phyloP scores from a whole-genome alignment of 768 basidiomycete genomes.

The Galerina sulciceps region DNA sequence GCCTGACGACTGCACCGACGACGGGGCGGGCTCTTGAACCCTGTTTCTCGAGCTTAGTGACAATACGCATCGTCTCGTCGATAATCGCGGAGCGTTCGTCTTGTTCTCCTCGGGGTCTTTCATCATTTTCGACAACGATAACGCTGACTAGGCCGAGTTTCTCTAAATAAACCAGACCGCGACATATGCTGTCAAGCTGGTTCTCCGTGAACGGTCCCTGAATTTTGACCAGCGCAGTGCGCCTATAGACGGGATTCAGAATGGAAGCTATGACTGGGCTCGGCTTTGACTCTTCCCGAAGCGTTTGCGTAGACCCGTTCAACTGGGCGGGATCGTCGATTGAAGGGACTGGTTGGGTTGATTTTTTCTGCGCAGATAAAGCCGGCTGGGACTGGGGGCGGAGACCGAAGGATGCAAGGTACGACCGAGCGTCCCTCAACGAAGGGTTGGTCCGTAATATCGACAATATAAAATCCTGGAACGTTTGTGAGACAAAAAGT shows the following conservation, averaged over 20 bases:
- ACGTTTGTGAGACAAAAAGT: conserved; percentile 10
- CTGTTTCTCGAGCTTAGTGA: conserved; percentile 79
- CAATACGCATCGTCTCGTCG: conserved; percentile 87
- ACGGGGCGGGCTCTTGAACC: conserved; percentile 89
- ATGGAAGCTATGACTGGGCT: conserved; percentile 72
- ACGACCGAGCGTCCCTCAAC: conserved; percentile 85
- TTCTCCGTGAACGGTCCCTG: conserved; percentile 95
- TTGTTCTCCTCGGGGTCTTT: conserved; percentile 66
- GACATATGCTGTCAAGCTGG: conserved; percentile 91
- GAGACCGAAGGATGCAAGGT: conserved; percentile 88
- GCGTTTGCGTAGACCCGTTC: conserved; percentile 38
- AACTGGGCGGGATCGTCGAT: conserved; percentile 26
- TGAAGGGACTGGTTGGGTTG: conserved; percentile 29
- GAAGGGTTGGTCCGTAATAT: conserved; percentile 94
- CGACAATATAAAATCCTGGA: conserved; percentile 94
- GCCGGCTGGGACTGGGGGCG: conserved; percentile 47
- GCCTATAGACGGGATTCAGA: conserved; percentile 80
- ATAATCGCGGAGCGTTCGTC: conserved; percentile 69
- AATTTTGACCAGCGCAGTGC: conserved; percentile 94
- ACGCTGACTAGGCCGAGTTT: conserved; percentile 95
- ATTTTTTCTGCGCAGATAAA: conserved; percentile 28
- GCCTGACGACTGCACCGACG: conserved; percentile 81
- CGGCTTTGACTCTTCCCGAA: conserved; percentile 40
- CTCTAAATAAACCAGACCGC: conserved; percentile 93
- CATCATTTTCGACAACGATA: conserved; percentile 92